A percentile compares a stretch with the other conserved stretches of the same genome.
Evolutionary conservation across 2,329 filamentous ascomycete genomes (phyloP).

Genomic region (Pseudopithomyces maydicus): DNA sequence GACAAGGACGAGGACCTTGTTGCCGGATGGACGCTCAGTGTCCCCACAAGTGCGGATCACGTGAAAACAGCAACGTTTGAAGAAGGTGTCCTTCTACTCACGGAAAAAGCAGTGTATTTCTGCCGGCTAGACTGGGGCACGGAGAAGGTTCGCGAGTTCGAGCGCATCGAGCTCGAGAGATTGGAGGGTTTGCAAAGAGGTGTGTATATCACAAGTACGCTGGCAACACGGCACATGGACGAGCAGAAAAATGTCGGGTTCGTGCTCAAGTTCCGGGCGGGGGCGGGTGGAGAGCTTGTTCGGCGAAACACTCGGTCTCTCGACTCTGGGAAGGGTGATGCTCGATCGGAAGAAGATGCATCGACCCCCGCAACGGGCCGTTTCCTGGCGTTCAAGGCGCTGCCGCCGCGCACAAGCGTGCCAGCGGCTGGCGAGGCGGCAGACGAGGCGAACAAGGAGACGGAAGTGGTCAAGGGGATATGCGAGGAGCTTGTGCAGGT

Average conservation of each 20-base stretch:
- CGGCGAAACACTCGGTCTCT: slow-evolving; percentile 87
- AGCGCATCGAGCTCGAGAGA: slow-evolving; percentile 78
- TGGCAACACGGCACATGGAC: slow-evolving; percentile 77
- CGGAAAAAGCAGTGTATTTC: slow-evolving; percentile 81
- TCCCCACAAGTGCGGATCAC: slow-evolving; percentile 73
- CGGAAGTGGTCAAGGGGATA: slow-evolving; percentile 65
- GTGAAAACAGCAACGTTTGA: slow-evolving; percentile 74
- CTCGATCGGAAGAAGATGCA: slow-evolving; percentile 26
- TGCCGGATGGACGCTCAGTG: slow-evolving; percentile 86
- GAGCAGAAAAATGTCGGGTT: slow-evolving; percentile 83
- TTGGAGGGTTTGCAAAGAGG: slow-evolving; percentile 76
- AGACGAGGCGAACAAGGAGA: slow-evolving; percentile 50
- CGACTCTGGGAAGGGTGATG: slow-evolving; percentile 50
- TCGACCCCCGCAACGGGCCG: slow-evolving; percentile 24
- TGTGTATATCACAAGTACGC: slow-evolving; percentile 87
- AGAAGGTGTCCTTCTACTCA: slow-evolving; percentile 86
- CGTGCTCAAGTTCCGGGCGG: slow-evolving; percentile 75
- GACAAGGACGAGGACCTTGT: slow-evolving; percentile 82
- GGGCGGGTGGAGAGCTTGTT: slow-evolving; percentile 71
- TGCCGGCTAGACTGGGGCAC: slow-evolving; percentile 94
- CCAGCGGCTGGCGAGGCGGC: slow-evolving; percentile 18
- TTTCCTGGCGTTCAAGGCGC: slow-evolving; percentile 62
- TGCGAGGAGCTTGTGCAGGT: slow-evolving; percentile 78
- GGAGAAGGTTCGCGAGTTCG: slow-evolving; percentile 92
- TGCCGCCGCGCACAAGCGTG: slow-evolving; percentile 55